Base-by-base conservation (phyloP, 2,329 filamentous ascomycete species). In the Penicillium sp. region DNA sequence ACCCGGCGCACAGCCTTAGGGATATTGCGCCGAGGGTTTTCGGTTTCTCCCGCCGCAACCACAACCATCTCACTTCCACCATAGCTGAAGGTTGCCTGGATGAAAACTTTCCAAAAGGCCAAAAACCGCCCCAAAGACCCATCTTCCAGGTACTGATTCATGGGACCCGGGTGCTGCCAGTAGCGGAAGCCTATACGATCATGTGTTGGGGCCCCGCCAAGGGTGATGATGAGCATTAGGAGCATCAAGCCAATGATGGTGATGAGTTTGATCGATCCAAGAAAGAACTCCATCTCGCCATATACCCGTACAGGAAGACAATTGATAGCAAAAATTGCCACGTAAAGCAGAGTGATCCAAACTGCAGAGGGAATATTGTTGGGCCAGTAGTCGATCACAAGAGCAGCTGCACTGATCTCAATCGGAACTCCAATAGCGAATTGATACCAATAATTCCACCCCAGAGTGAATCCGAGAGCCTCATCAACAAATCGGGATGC, bases 1-100 rank as follows among this genome's bases (percentile, higher is more conserved):
- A 80, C 80, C 5, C 78, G 73, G 7, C 77, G 75, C 1, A 77
- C 79, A 6, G 82, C 82, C 22, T 72, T 78, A 2, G 81, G 81
- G 2, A 84, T 71, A 52, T 81, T 82, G 24, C 75, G 69, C 24
- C 81, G 73, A 4, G 78, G 81, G 34, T 66, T 75, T 56, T 77
- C 67, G 66, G 80, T 81, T 57, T 83, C 81, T 5, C 80, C 80
- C 24, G 75, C 79, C 2, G 77, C 75, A 6, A 78, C 75, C 3
- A 80, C 71, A 7, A 80, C 65, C 22, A 79, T 67, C 56, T 81
- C 78, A 7, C 76, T 75, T 0, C 76, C 75, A 40, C 77, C 77
- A 10, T 72, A 67, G 14, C 59, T 58, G 24, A 66, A 67, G 0
- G 60, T 53, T 1, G 64, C 64, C 5, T 66, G 61, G 9, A 62